Evolutionary conservation across 108 stramenopile genomes (phyloP).

Genomic region (Nitzschia sp.): DNA sequence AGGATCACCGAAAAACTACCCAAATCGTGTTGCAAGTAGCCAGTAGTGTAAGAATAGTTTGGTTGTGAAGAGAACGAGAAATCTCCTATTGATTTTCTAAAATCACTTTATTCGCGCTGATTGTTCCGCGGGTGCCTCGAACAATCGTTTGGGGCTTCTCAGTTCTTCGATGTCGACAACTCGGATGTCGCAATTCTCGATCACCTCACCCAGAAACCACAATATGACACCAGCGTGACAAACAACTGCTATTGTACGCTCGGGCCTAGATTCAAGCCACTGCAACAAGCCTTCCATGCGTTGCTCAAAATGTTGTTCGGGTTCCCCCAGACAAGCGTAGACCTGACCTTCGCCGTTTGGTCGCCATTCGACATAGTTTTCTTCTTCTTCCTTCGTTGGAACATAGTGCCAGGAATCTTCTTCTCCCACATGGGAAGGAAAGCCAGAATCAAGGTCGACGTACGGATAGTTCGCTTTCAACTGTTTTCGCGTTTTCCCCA

Average conservation of each 20-base stretch:
- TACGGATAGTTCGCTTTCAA: slow-evolving; percentile 27
- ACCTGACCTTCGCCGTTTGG: slow-evolving; percentile 47
- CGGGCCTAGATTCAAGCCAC: slow-evolving; percentile 36
- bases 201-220: slow-evolving; percentile 44
- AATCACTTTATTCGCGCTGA: neutral
- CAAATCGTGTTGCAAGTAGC: neutral
- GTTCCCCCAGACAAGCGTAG: slow-evolving; percentile 61
- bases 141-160: slow-evolving; percentile 12
- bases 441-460: slow-evolving; percentile 45
- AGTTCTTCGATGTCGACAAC: slow-evolving; percentile 31
- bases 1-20: neutral
- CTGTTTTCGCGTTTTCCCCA: slow-evolving; percentile 31
- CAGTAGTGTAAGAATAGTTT: too few relatives aligned
- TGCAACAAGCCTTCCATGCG: slow-evolving; percentile 49
- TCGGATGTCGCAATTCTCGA: slow-evolving; percentile 55
- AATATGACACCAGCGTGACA: slow-evolving; percentile 68
- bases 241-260: slow-evolving; percentile 48
- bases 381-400: slow-evolving; percentile 10
- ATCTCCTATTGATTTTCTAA: neutral
- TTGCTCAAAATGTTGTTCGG: slow-evolving; percentile 39
- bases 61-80: too few relatives aligned
- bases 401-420: slow-evolving; percentile 25
- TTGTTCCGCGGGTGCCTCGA: neutral
- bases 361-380: slow-evolving; percentile 53
- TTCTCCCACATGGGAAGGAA: slow-evolving; percentile 6